Conservation (phyloP, 2,329 filamentous ascomycete genomes). For the Metarhizium album region DNA sequence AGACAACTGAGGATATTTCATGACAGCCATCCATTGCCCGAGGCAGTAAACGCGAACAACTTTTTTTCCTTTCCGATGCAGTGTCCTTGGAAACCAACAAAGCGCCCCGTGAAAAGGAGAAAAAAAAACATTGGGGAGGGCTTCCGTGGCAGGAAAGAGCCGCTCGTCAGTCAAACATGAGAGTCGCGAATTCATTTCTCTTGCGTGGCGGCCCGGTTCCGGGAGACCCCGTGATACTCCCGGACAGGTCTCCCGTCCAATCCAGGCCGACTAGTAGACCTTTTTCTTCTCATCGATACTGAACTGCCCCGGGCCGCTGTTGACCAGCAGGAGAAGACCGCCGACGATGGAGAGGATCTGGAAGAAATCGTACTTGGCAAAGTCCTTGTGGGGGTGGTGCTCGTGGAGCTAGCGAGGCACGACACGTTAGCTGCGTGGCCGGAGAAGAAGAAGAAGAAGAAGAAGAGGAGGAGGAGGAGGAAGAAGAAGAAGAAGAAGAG, state of each 20-base stretch:
- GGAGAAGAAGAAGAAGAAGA: not conserved
- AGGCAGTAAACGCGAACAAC: conserved; percentile 1
- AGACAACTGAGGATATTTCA: conserved; percentile 4
- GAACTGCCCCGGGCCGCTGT: conserved; percentile 96
- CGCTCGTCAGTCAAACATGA: not conserved
- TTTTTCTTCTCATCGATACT: conserved; percentile 99
- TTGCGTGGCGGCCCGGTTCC: not conserved
- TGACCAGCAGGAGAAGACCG: conserved; percentile 89
- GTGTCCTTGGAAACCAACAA: not conserved
- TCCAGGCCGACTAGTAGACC: conserved; percentile 59
- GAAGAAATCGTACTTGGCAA: conserved; percentile 99
- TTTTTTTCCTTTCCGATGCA: conserved; percentile 4
- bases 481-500: not conserved
- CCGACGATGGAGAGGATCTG: conserved; percentile 98
- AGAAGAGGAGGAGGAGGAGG: not conserved
- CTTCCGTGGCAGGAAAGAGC: not conserved
- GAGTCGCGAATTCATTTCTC: conserved; percentile 11
- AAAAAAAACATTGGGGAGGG: no score
- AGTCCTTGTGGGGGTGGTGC: conserved; percentile 98
- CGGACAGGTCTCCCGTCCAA: not conserved
- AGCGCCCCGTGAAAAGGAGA: conserved; percentile 3
- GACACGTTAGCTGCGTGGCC: not conserved
- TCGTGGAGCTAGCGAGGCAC: conserved; percentile 62
- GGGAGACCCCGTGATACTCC: not conserved
- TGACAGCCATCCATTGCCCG: conserved; percentile 9